These are phyloP conservation scores for Circinella umbellata DNA, from an alignment of 371 early-diverging fungal genomes.

Conservation along the genomic window DNA sequence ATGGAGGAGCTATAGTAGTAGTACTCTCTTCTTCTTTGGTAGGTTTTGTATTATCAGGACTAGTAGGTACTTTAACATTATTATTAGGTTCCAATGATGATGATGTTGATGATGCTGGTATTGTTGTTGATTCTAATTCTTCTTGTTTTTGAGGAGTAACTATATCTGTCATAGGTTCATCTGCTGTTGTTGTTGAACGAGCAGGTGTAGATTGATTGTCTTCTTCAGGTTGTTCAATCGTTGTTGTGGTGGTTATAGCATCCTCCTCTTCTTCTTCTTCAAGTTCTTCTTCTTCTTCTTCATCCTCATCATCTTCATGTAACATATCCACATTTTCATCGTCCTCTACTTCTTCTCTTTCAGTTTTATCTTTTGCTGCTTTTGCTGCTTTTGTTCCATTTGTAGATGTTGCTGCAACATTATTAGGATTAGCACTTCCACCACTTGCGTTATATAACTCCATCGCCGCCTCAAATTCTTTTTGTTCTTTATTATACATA, in stretches of 20 bases:
- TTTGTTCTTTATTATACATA: conserved; percentile 47
- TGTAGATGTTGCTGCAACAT: background rate
- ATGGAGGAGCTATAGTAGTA: too few species aligned
- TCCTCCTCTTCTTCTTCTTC: background rate
- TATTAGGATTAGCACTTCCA: conserved; percentile 14
- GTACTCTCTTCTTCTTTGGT: too few species aligned
- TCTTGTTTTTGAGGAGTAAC: background rate
- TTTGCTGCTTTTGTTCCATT: background rate
- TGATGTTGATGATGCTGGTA: too few species aligned
- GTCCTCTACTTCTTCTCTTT: conserved; percentile 41
- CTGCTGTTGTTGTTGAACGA: background rate
- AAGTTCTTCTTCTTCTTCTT: background rate
- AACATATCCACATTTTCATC: conserved; percentile 39
- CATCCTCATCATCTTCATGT: conserved; percentile 18
- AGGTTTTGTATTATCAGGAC: too few species aligned
- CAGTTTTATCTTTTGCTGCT: too few species aligned
- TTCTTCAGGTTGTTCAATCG: background rate
- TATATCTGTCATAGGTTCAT: background rate
- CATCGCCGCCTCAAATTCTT: conserved; percentile 48
- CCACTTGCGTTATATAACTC: conserved; percentile 39
- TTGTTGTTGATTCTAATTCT: background rate
- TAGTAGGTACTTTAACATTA: too few species aligned
- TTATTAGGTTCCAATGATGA: too few species aligned
- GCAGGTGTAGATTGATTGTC: background rate
- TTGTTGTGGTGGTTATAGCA: background rate